These are phyloP conservation scores for Trichoderma sp. DNA, from an alignment of 2,329 filamentous ascomycete genomes.

Conservation along the genomic window DNA sequence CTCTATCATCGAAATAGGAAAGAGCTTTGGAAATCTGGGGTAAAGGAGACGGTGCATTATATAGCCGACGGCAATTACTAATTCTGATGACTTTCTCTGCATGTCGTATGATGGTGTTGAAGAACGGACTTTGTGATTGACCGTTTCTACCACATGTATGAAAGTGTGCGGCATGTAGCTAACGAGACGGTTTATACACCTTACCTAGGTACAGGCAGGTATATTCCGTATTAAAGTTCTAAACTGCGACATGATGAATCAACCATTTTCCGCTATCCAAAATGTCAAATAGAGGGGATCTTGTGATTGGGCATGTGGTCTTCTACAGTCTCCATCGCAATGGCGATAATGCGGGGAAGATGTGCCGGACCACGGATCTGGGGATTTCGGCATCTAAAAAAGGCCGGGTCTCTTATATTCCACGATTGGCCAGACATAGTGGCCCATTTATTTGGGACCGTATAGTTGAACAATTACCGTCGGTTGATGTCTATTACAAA, in stretches of 20 bases:
- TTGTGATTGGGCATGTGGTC: background rate
- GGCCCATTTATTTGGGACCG: background rate
- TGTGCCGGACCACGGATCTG: background rate
- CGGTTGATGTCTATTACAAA: background rate
- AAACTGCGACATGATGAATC: no score
- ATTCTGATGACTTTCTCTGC: background rate
- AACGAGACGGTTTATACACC: background rate
- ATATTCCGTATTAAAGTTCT: no score
- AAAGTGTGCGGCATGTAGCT: background rate
- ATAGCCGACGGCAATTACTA: conserved; percentile 6
- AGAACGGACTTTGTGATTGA: background rate
- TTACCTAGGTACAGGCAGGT: no score
- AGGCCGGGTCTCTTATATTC: background rate
- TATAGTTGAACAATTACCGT: conserved; percentile 3
- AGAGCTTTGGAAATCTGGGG: background rate
- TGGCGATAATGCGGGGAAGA: conserved; percentile 7
- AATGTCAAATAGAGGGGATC: background rate
- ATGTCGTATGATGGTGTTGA: background rate
- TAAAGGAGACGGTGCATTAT: background rate
- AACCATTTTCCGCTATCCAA: background rate
- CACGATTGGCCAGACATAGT: background rate
- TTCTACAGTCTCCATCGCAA: background rate
- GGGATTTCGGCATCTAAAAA: conserved; percentile 6
- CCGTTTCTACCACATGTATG: background rate
- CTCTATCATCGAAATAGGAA: background rate